Evolutionary conservation across 495 filamentous ascomycete genomes (phyloP), one percentile per base, ranked within the genome.

Genomic region (Talaromyces wortmannii): DNA sequence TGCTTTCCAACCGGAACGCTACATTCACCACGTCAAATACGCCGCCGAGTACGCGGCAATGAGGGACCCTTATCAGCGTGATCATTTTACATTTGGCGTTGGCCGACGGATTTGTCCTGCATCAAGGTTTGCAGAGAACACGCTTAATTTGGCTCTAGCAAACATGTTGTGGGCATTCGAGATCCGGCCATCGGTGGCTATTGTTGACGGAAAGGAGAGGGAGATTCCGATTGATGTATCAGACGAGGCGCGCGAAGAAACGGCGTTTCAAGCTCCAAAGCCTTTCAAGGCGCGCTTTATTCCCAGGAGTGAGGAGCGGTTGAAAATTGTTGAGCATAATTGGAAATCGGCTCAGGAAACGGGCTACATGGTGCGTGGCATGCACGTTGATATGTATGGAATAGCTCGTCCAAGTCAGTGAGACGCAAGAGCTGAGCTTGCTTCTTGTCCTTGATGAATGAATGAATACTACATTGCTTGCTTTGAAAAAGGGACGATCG

Each of bases 111-210:
- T 62, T 15, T 64, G 62, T 31, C 60, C 75, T 11, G 80, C 81
- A 5, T 74, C 75, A 11, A 72, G 79, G 55, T 61, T 84, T 11
- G 80, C 79, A 0, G 74, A 83, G 57, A 71, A 76, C 31, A 74
- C 67, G 0, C 60, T 83, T 31, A 78, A 75, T 57, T 58, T 80
- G 5, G 69, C 64, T 17, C 60, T 77, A 16, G 67, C 77, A 7
- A 67, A 74, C n/a, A 65, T 83, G 13, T 54, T 84, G 11, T 83
- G 81, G 81, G 76, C 69, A 0, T 82, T 82, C 54, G 65, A 78
- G 23, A 66, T 82, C 36, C 36, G 36, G 13, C 36, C 36, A 13
- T 13, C 36, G 8, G 36, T 40, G 36, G 36, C 36, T 8, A 40
- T 40, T 10, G 5, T 40, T 40, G 36, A 40, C 36, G 36, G 36